Conservation (phyloP, 768 basidiomycete species). For the Guyanaporus albipodus region DNA sequence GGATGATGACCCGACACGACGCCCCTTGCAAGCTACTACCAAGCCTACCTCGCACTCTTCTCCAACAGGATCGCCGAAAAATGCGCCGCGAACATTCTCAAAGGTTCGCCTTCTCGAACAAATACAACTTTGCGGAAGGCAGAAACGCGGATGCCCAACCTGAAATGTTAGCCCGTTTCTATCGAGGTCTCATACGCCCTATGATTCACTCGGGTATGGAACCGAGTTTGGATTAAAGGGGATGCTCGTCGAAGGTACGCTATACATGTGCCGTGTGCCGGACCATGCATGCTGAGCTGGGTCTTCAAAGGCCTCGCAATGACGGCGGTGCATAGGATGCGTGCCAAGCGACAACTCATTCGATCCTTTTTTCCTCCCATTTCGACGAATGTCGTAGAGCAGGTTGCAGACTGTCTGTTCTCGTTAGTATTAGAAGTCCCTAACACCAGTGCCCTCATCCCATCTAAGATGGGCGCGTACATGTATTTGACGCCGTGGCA, state of each 20-base stretch:
- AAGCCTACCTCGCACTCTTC: conserved; percentile 28
- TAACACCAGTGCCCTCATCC: not conserved
- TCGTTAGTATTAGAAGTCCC: conserved; percentile 6
- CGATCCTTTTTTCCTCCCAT: conserved; percentile 5
- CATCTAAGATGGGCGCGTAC: conserved; percentile 7
- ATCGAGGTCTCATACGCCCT: conserved; percentile 54
- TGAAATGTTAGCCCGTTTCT: conserved; percentile 50
- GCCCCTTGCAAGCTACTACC: conserved; percentile 22
- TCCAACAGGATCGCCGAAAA: conserved; percentile 13
- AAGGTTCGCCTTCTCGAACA: conserved; percentile 31
- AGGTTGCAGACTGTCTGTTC: conserved; percentile 2
- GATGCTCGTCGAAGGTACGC: conserved; percentile 56
- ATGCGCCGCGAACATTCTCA: conserved; percentile 15
- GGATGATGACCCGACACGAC: not conserved
- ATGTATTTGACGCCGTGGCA: conserved; percentile 48
- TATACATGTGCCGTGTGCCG: not conserved
- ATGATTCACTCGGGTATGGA: conserved; percentile 62
- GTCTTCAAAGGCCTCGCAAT: conserved; percentile 25
- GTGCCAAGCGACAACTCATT: conserved; percentile 32
- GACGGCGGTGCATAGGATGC: conserved; percentile 29
- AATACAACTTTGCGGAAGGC: conserved; percentile 22
- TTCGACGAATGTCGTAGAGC: conserved; percentile 7
- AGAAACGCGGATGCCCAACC: conserved; percentile 31
- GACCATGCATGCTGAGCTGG: not conserved
- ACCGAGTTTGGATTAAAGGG: conserved; percentile 61